Conservation (phyloP, 106 monocot species). For the Allium sativum region DNA sequence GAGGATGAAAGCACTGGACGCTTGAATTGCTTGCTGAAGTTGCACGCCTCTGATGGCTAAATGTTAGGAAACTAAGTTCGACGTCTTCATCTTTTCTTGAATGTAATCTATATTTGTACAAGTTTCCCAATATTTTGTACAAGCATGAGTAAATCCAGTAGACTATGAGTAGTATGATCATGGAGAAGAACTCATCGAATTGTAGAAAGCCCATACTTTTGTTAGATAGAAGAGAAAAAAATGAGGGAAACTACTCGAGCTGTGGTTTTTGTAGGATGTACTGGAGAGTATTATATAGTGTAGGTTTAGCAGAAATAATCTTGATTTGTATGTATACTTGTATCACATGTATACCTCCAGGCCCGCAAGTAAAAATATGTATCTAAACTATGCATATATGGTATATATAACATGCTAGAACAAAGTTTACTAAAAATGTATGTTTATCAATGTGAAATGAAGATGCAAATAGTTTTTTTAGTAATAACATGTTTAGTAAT, state of each 20-base stretch:
- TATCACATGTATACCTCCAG: no score
- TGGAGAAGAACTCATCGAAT: slow-evolving; percentile 6
- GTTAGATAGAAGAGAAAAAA: background rate
- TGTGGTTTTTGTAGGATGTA: no score
- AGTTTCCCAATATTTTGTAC: background rate
- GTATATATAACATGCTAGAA: no score
- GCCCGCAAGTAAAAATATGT: no score
- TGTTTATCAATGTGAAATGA: no score
- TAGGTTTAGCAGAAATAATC: no score
- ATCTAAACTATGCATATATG: no score
- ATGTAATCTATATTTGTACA: slow-evolving; percentile 9
- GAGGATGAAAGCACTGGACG: background rate
- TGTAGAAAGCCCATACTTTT: background rate
- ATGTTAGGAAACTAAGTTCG: slow-evolving; percentile 2
- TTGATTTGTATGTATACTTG: no score
- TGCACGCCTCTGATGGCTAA: slow-evolving; percentile 4
- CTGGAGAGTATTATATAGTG: no score
- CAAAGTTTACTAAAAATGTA: no score
- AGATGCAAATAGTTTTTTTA: no score
- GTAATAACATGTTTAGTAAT: no score
- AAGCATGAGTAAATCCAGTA: slow-evolving; percentile 12
- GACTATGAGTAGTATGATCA: background rate
- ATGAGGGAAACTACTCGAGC: background rate
- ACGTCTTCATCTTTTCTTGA: slow-evolving; percentile 9
- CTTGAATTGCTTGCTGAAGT: slow-evolving; percentile 11